Base-by-base conservation (phyloP, 2,329 filamentous ascomycete genomes). In the Curvularia hawaiiensis region DNA sequence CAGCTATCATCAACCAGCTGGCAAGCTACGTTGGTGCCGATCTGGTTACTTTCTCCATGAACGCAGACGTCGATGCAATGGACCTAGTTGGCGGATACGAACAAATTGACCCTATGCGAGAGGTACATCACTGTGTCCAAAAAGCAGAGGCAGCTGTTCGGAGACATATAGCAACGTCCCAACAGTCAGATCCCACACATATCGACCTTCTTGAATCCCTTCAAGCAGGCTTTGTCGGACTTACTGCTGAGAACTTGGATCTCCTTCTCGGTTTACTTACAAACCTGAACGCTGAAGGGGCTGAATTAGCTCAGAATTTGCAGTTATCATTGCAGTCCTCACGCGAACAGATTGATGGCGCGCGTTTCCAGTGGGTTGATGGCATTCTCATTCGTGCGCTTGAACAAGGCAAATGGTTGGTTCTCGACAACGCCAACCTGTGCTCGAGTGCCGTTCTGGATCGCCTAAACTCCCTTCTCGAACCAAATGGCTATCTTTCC, bases 81-180 rank as follows among this genome's bases (percentile, higher is more conserved):
- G 95, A 99, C 76, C 85, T 99, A 54, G 91, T 99, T 55, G 95
- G 95, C 69, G 95, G 95, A 0, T 99, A 97, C 71, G 95, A 99
- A 75, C 95, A 99, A 77, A 88, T 91, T 18, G 95, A 99, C 72
- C 87, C 91, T 22, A 83, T 90, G 50, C 85, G 94, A 54, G 86
- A 90, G 60, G 80, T 91, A 4, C 88, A 89, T 52, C 79, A 81
- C n/a, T 81, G 86, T 62, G 71, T 89, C 7, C 75, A 80, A 26
- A 79, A 84, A 47, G 71, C 90, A 12, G 78, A 79, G 12, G 69
- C 78, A 6, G 83, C 83, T 54, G 70, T 90, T 18, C 83, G 86
- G 26, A 58, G 58, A 11, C 56, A 52, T n/a, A 59, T 75, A 14
- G 61, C 65, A 4, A 39, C 51, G 4, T 51, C 51, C 16, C 54